Conservation (phyloP, 495 filamentous ascomycete genomes). For the Xylaria castorea region DNA sequence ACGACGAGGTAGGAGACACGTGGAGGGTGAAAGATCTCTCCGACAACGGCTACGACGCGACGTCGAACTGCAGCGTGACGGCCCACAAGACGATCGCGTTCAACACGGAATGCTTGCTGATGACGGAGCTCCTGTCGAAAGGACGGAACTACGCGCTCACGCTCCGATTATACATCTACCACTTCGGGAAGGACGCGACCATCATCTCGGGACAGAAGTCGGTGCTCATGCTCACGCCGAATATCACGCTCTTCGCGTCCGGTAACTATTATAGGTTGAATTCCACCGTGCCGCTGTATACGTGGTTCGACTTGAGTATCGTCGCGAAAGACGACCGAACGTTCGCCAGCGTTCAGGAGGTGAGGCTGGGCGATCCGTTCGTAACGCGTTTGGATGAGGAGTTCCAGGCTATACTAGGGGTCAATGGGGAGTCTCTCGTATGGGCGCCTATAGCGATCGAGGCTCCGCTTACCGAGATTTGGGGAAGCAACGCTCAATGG, state of each 20-base stretch:
- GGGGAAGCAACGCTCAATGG: constrained; percentile 41
- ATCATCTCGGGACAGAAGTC: constrained; percentile 54
- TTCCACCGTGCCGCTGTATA: constrained; percentile 48
- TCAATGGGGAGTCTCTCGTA: constrained; percentile 50
- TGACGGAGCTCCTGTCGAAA: constrained; percentile 54
- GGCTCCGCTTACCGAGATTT: constrained; percentile 53
- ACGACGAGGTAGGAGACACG: not conserved
- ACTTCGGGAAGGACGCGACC: constrained; percentile 35
- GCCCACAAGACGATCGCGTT: constrained; percentile 37
- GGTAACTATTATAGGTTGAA: constrained; percentile 55
- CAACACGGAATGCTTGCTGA: constrained; percentile 43
- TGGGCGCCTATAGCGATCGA: constrained; percentile 58
- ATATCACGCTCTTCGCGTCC: constrained; percentile 53
- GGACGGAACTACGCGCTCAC: constrained; percentile 59
- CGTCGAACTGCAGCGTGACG: constrained; percentile 42
- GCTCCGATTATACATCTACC: constrained; percentile 46
- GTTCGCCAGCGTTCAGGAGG: constrained; percentile 42
- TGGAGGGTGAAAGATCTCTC: constrained; percentile 46
- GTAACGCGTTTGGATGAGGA: constrained; percentile 39
- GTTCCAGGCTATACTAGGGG: constrained; percentile 51
- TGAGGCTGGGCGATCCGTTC: constrained; percentile 27
- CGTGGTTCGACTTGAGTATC: constrained; percentile 51
- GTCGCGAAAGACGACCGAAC: constrained; percentile 51
- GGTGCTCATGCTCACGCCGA: constrained; percentile 50
- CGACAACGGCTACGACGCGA: constrained; percentile 54